Base-by-base conservation (phyloP, 2,329 filamentous ascomycete species). In the Fusarium sp. region DNA sequence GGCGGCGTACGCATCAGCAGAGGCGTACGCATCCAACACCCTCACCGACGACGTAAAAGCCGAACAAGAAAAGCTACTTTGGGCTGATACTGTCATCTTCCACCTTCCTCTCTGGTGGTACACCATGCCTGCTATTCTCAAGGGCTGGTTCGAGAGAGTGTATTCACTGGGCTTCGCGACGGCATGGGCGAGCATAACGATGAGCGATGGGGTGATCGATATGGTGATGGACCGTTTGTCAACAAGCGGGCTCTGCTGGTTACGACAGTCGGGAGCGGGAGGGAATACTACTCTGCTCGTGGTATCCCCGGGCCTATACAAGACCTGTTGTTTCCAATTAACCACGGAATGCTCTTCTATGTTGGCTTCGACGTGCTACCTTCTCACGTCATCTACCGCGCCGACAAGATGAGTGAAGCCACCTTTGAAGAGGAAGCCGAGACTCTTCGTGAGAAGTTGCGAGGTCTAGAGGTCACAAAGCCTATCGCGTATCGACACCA, bases 31-130 rank as follows among this genome's bases (percentile, higher is more conserved):
- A 2, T 10, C 58, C 4, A 31, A 35, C 8, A 49, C 45, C 4
- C 58, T 63, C 37, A 63, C 61, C 1, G 47, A 63, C 1, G 61
- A 63, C 23, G 53, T 63, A 3, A 59, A 48, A 4, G 13, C 1
- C 14, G 60, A 63, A 13, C 58, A 63, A 15, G 58, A 63, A n/a
- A 63, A 63, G 32, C 9, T 63, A 0, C 13, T 59, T 4, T 63
- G 58, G 61, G 61, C 61, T 1, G 58, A 63, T 3, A 10, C 21
- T 2, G 47, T 63, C 19, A 21, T 63, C 9, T 11, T 63, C n/a
- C 61, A 63, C 15, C 63, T 55, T 17, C 58, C 58, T 1, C 13
- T 63, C 4, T 63, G 54, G 52, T 62, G 59, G 58, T 63, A 59
- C 17, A 38, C 25, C 10, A 52, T 55, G 49, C 61, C 61, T 2